A percentile compares a stretch with the other conserved stretches of the same genome.
Evolutionary conservation across 176 grass and related monocot species (phyloP).

Genomic region (Phyllostachys edulis): DNA sequence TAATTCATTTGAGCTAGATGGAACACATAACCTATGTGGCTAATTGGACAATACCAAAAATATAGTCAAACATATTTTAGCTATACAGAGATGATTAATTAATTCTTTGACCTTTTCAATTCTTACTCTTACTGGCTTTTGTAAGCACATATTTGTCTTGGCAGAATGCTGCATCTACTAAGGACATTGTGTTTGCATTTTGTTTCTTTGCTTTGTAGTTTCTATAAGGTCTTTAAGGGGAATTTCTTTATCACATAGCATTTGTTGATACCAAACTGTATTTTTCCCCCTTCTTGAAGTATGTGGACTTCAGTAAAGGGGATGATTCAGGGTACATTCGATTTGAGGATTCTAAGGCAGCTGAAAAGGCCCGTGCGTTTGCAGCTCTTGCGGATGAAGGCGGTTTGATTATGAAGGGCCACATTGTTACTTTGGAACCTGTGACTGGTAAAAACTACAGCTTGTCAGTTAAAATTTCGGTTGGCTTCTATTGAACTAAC

Average conservation of each 20-base stretch:
- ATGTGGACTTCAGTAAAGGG: constrained; percentile 79
- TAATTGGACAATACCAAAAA: constrained; percentile 21
- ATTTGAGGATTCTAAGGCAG: constrained; percentile 69
- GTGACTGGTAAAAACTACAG: constrained; percentile 59
- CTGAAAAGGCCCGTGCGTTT: constrained; percentile 74
- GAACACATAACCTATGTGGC: neutral
- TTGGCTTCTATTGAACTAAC: neutral
- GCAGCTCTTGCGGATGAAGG: constrained; percentile 74
- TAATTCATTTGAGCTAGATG: constrained; percentile 7
- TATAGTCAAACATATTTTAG: constrained; percentile 8
- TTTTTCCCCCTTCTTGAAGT: constrained; percentile 47
- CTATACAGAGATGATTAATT: neutral
- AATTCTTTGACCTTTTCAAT: neutral
- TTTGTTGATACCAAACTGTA: constrained; percentile 3
- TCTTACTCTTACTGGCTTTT: constrained; percentile 1
- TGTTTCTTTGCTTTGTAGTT: constrained; percentile 1
- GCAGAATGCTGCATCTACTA: neutral
- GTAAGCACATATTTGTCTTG: constrained; percentile 17
- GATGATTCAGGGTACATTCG: constrained; percentile 80
- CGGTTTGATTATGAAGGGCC: constrained; percentile 72
- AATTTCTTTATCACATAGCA: constrained; percentile 14
- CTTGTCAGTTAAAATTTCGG: constrained; percentile 11
- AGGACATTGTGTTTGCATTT: neutral
- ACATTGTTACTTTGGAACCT: constrained; percentile 69
- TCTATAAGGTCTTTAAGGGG: constrained; percentile 16